Evolutionary conservation across 805 yeast genomes (phyloP).

Genomic region (Hanseniaspora pseudoguilliermondii): DNA sequence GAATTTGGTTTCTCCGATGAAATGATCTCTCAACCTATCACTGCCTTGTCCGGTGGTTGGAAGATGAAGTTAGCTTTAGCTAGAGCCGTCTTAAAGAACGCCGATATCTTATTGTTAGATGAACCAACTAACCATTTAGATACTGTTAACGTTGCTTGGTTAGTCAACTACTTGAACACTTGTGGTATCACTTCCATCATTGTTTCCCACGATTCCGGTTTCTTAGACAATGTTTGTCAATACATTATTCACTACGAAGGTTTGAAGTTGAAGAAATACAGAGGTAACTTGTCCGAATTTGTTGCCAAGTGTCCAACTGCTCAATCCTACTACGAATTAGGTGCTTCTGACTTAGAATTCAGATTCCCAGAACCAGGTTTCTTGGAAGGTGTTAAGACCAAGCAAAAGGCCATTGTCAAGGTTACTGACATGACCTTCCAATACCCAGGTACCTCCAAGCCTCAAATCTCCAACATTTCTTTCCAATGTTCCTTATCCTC

Average conservation of each 20-base stretch:
- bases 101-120: conserved; percentile 93
- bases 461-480: conserved; percentile 79
- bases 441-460: conserved; percentile 97
- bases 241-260: conserved; percentile 99
- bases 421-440: conserved; percentile 96
- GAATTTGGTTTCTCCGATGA: conserved; percentile 91
- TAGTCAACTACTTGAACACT: conserved; percentile 95
- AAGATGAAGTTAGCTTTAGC: conserved; percentile 99
- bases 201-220: conserved; percentile 99
- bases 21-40: conserved; percentile 87
- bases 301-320: conserved; percentile 98
- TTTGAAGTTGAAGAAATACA: conserved; percentile 98
- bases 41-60: conserved; percentile 99
- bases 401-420: conserved; percentile 99
- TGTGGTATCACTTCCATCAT: conserved; percentile 98
- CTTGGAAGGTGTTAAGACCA: conserved; percentile 99
- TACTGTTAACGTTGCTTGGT: conserved; percentile 99
- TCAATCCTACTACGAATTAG: conserved; percentile 95
- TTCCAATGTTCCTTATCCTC: conserved; percentile 99
- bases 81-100: conserved; percentile 97
- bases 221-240: conserved; percentile 94
- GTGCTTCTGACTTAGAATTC: conserved; percentile 96
- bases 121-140: conserved; percentile 99
- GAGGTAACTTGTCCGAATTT: conserved; percentile 98
- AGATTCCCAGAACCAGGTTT: conserved; percentile 99